phyloP scores from a whole-genome alignment of 2,329 filamentous ascomycete species.

The Beauveria rudraprayagi region DNA sequence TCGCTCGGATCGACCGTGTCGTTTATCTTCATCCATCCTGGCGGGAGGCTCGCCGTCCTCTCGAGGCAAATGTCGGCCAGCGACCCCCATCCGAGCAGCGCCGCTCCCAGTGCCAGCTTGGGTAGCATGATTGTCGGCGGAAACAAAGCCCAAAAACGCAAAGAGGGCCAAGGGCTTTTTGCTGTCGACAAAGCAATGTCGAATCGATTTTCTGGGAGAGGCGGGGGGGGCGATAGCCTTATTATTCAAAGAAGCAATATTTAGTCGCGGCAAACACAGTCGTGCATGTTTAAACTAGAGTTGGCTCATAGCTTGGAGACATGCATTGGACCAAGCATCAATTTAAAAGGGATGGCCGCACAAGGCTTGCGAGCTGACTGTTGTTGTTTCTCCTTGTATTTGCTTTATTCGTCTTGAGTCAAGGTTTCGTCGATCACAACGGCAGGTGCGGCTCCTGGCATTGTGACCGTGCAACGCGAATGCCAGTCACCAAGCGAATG shows the following conservation, averaged over 20 bases:
- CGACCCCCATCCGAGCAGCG: constrained; percentile 5
- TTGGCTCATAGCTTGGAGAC: not conserved
- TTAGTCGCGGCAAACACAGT: not conserved
- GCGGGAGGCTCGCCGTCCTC: constrained; percentile 5
- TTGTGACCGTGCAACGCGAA: not conserved
- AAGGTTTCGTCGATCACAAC: not conserved
- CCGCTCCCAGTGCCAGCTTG: constrained; percentile 2
- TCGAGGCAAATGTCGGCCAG: constrained; percentile 7
- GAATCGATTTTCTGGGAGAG: not conserved
- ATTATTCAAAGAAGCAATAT: not conserved
- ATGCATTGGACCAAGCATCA: not conserved
- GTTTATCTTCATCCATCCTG: constrained; percentile 14
- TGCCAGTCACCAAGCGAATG: not conserved
- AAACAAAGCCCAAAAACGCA: not conserved
- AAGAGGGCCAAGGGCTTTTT: not conserved
- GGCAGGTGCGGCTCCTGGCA: not conserved
- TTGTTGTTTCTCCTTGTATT: not conserved
- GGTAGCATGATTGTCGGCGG: not conserved
- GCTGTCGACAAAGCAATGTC: not conserved
- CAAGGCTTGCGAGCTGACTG: not conserved
- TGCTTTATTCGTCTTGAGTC: not conserved
- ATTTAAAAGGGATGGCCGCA: not conserved
- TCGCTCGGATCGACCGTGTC: constrained; percentile 17
- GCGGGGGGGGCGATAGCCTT: not conserved
- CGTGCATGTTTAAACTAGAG: not conserved